Conservation (phyloP, 2,329 filamentous ascomycete genomes). For the Phialophora macrospora region DNA sequence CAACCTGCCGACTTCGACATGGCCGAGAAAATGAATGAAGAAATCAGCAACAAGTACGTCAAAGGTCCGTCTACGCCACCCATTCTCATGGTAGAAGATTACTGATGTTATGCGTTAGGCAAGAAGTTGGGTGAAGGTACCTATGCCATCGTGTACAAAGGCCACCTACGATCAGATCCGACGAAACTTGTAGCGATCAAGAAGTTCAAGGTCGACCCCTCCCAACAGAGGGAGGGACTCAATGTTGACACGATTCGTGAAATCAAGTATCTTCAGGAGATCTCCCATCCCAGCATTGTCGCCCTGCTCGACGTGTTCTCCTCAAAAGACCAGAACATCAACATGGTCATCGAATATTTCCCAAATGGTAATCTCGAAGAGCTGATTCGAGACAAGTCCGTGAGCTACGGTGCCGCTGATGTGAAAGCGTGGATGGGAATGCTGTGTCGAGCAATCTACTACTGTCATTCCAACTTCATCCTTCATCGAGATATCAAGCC, state of each 20-base stretch:
- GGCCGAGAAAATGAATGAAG: slow-evolving; percentile 79
- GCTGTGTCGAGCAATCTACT: slow-evolving; percentile 91
- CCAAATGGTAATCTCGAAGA: slow-evolving; percentile 94
- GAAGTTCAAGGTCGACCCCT: slow-evolving; percentile 58
- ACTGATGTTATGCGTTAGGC: slow-evolving; percentile 55
- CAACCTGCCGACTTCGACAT: slow-evolving; percentile 48
- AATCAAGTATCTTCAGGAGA: slow-evolving; percentile 92
- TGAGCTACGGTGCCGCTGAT: slow-evolving; percentile 84
- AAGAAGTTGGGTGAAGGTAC: slow-evolving; percentile 95
- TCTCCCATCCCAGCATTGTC: slow-evolving; percentile 95
- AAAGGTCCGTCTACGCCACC: slow-evolving; percentile 63
- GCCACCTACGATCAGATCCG: slow-evolving; percentile 75
- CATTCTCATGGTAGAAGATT: neutral
- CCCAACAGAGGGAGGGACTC: slow-evolving; percentile 78
- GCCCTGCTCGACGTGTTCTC: slow-evolving; percentile 90
- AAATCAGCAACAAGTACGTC: slow-evolving; percentile 84
- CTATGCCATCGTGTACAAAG: slow-evolving; percentile 93
- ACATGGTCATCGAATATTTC: slow-evolving; percentile 91
- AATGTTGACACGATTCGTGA: slow-evolving; percentile 94
- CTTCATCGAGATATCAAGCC: slow-evolving; percentile 98
- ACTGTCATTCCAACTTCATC: slow-evolving; percentile 93
- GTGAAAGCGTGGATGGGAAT: slow-evolving; percentile 99
- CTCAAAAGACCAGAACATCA: slow-evolving; percentile 94
- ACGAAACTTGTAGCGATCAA: slow-evolving; percentile 73
- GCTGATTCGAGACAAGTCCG: slow-evolving; percentile 83